These are phyloP conservation scores for Melaleuca alternifolia DNA, from an alignment of 345 rosid species.

Conservation along the genomic window DNA sequence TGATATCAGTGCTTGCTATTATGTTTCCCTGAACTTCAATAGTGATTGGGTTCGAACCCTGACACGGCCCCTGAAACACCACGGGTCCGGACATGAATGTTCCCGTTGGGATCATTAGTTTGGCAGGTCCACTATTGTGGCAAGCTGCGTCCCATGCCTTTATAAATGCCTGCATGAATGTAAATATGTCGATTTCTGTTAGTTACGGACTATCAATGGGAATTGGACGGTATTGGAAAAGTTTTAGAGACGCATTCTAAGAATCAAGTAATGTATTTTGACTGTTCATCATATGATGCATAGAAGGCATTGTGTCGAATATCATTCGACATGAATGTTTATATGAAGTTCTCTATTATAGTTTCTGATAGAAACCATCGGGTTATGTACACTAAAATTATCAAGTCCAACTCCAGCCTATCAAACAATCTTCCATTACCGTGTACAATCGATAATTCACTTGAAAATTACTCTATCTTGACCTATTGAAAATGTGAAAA, in stretches of 20 bases:
- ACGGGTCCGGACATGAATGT: constrained; percentile 28
- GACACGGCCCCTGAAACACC: constrained; percentile 55
- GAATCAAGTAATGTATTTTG: not conserved
- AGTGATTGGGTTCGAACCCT: constrained; percentile 9
- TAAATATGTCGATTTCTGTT: not conserved
- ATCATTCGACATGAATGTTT: not conserved
- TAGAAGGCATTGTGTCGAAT: not conserved
- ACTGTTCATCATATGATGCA: not conserved
- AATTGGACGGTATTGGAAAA: not conserved
- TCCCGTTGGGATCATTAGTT: constrained; percentile 36
- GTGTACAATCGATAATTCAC: not conserved
- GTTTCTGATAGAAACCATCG: not conserved
- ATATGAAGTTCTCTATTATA: not conserved
- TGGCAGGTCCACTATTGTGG: constrained; percentile 23
- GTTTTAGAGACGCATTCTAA: not conserved
- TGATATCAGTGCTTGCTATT: constrained; percentile 20
- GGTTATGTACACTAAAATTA: not conserved
- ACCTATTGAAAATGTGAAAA: not conserved
- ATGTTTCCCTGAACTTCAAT: constrained; percentile 39
- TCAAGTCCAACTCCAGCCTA: not conserved
- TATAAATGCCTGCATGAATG: constrained; percentile 33
- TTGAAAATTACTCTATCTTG: not conserved
- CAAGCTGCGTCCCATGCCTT: constrained; percentile 52
- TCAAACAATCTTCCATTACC: not conserved
- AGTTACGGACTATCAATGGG: not conserved